phyloP scores from a whole-genome alignment of 352 stramenopile species.

The Globisporangium echinulatum region DNA sequence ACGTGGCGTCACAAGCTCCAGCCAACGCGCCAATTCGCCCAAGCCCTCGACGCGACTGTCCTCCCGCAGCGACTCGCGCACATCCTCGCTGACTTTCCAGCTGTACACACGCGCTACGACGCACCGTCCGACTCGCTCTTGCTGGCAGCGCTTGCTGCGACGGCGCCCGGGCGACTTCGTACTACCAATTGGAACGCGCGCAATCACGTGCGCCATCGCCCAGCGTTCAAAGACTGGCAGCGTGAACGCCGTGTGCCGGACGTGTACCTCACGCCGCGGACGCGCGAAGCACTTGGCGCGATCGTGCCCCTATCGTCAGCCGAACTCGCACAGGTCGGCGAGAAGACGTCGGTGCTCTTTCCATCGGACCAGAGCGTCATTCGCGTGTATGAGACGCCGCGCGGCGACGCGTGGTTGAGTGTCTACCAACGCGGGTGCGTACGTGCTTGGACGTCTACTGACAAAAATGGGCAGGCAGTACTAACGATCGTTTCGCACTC shows the following conservation, averaged over 20 bases:
- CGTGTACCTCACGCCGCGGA: constrained; percentile 65
- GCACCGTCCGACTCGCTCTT: constrained; percentile 47
- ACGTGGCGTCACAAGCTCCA: constrained; percentile 52
- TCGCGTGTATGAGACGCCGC: constrained; percentile 35
- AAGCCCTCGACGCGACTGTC: constrained; percentile 30
- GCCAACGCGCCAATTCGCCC: constrained; percentile 20
- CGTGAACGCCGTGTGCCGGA: constrained; percentile 25
- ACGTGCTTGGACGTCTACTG: not conserved
- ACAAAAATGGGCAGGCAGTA: not conserved
- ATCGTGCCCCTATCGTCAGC: constrained; percentile 48
- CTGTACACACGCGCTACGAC: constrained; percentile 46
- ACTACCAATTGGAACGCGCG: constrained; percentile 38
- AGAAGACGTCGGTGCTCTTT: constrained; percentile 47
- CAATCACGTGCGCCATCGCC: constrained; percentile 60
- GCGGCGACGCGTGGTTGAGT: constrained; percentile 44
- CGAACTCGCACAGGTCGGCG: constrained; percentile 34
- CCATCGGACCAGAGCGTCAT: constrained; percentile 68
- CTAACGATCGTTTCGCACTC: not conserved
- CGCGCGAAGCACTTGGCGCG: constrained; percentile 25
- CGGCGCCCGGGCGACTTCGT: constrained; percentile 40
- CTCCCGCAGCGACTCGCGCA: constrained; percentile 53
- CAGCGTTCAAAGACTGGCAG: constrained; percentile 63
- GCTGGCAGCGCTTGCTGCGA: constrained; percentile 37
- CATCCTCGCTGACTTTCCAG: constrained; percentile 33
- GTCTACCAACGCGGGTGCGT: constrained; percentile 53